Conservation (phyloP, 2,329 filamentous ascomycete genomes). For the Ophiocordyceps unilateralis region DNA sequence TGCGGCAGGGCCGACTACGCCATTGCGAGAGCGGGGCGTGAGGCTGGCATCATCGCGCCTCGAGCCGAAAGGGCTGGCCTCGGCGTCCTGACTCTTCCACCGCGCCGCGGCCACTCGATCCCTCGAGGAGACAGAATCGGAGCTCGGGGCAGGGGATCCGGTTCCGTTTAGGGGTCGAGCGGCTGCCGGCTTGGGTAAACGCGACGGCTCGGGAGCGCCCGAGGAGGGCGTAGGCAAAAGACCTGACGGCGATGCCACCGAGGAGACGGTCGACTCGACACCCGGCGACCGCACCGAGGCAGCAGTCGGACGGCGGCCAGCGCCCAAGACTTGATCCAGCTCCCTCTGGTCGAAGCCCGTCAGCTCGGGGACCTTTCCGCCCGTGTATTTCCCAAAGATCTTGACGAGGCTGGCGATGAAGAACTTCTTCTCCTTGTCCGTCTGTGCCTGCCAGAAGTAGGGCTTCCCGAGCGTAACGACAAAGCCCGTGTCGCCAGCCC, state of each 20-base stretch:
- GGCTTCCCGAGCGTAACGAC: constrained; percentile 78
- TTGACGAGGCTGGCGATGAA: constrained; percentile 94
- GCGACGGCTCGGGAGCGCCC: constrained; percentile 9
- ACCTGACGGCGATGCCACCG: constrained; percentile 4
- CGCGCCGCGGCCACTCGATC: constrained; percentile 24
- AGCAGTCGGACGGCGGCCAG: constrained; percentile 22
- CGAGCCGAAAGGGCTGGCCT: constrained; percentile 26
- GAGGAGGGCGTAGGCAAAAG: constrained; percentile 3
- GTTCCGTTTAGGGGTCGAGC: constrained; percentile 21
- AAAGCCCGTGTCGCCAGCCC: constrained; percentile 75
- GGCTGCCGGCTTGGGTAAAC: constrained; percentile 12
- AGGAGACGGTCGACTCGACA: constrained; percentile 8
- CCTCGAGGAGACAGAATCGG: constrained; percentile 27
- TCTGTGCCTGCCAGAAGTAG: constrained; percentile 93
- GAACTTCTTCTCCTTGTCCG: constrained; percentile 93
- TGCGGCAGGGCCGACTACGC: constrained; percentile 21
- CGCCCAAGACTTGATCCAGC: constrained; percentile 55
- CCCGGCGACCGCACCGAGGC: constrained; percentile 9
- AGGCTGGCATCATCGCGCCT: constrained; percentile 35
- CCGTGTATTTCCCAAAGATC: constrained; percentile 92
- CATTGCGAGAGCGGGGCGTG: constrained; percentile 36
- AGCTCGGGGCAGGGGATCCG: constrained; percentile 32
- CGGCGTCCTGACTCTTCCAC: constrained; percentile 39
- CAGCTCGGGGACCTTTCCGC: constrained; percentile 63
- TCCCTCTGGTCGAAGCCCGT: constrained; percentile 70